phyloP scores from a whole-genome alignment of 2,329 filamentous ascomycete species.

The Pseudocercospora pini-densiflorae region DNA sequence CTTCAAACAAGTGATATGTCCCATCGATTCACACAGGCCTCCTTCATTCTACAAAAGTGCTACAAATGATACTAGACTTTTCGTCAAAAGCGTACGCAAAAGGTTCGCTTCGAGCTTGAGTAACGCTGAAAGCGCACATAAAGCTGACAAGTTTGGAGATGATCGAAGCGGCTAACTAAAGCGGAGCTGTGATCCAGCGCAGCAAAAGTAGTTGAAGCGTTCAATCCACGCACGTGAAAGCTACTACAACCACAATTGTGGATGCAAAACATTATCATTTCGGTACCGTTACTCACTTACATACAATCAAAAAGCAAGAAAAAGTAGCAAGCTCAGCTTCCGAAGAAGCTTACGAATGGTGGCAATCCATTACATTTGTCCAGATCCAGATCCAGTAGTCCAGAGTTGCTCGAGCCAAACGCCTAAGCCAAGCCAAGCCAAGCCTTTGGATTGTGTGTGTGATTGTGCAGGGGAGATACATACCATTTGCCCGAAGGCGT shows the following conservation, averaged over 20 bases:
- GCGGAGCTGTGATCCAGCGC: neutral
- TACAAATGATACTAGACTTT: neutral
- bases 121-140: neutral
- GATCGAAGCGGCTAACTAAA: rapidly evolving
- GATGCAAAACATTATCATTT: neutral
- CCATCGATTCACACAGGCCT: neutral
- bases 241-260: neutral
- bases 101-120: neutral
- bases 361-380: neutral
- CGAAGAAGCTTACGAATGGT: neutral
- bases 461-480: neutral
- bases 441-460: neutral
- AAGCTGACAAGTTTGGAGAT: neutral
- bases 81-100: neutral
- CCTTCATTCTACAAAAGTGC: neutral
- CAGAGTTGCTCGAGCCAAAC: neutral
- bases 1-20: neutral
- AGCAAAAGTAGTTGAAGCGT: neutral
- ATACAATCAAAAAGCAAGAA: neutral
- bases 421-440: neutral
- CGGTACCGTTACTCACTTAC: neutral
- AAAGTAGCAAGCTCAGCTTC: neutral
- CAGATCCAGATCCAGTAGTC: neutral
- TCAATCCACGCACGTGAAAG: neutral
- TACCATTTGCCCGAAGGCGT: neutral